Conservation (phyloP, 2,329 filamentous ascomycete species). For the Ophiocordyceps camponoti-leonardi region DNA sequence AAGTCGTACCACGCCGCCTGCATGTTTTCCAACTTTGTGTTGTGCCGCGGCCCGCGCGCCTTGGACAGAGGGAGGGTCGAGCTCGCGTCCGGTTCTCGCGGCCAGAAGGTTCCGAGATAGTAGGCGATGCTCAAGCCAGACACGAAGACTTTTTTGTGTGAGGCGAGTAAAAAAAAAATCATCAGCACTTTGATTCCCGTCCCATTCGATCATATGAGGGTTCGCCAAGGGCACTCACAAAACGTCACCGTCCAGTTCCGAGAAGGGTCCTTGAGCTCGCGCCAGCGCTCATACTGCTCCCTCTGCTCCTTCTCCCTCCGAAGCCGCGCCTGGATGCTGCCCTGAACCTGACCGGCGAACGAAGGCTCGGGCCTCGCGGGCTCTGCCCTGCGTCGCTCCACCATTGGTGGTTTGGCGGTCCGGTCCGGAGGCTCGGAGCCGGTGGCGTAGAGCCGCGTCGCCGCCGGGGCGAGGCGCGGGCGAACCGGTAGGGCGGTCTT, state of each 20-base stretch:
- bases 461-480: conserved; percentile 1
- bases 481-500: background rate
- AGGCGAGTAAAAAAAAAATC: too few relatives aligned
- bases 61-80: conserved; percentile 43
- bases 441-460: conserved; percentile 15
- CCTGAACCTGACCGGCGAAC: conserved; percentile 43
- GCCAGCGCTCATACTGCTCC: conserved; percentile 28
- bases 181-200: too few relatives aligned
- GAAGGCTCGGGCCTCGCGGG: conserved; percentile 16
- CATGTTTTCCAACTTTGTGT: conserved; percentile 43
- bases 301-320: conserved; percentile 36
- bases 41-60: conserved; percentile 33
- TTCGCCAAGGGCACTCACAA: too few relatives aligned
- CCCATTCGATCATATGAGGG: too few relatives aligned
- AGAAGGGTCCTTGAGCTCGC: conserved; percentile 20
- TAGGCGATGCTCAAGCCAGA: conserved; percentile 35
- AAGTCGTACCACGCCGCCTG: conserved; percentile 57
- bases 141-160: conserved; percentile 20
- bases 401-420: conserved; percentile 8
- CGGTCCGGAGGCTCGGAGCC: conserved; percentile 19
- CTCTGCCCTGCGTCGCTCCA: conserved; percentile 16
- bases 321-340: conserved; percentile 37
- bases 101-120: conserved; percentile 39
- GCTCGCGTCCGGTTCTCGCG: conserved; percentile 27
- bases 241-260: conserved; percentile 36